A percentile compares a stretch with the other conserved stretches of the same genome.
These are phyloP conservation scores for Aspergillus sp. DNA, from an alignment of 2,329 filamentous ascomycete genomes.

Conservation along the genomic window DNA sequence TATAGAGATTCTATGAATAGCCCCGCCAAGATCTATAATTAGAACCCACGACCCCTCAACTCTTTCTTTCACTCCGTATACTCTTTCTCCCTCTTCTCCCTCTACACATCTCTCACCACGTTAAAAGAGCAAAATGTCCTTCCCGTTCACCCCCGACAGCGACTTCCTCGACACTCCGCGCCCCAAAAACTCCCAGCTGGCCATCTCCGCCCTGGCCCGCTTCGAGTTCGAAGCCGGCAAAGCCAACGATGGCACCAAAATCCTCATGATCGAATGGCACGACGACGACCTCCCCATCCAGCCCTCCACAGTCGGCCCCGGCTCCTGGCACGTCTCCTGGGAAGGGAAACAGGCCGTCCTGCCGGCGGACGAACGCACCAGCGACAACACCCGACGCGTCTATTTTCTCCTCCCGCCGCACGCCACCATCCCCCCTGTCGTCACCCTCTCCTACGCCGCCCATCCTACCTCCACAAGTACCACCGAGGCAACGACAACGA, in stretches of 20 bases:
- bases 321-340: conserved; percentile 78
- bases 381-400: conserved; percentile 58
- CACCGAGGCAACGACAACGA: background rate
- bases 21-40: conserved; percentile 8
- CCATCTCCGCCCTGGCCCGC: conserved; percentile 65
- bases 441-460: conserved; percentile 61
- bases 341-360: conserved; percentile 73
- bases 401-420: conserved; percentile 80
- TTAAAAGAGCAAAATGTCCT: conserved; percentile 11
- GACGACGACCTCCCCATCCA: conserved; percentile 53
- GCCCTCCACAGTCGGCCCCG: conserved; percentile 31
- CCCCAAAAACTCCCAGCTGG: conserved; percentile 27
- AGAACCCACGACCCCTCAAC: conserved; percentile 6
- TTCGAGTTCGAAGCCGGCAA: conserved; percentile 81
- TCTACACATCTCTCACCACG: conserved; percentile 9
- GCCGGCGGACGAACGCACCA: conserved; percentile 59
- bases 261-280: conserved; percentile 92
- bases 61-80: background rate
- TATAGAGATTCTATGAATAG: background rate
- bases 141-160: conserved; percentile 29
- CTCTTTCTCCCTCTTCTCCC: background rate
- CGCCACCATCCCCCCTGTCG: conserved; percentile 66
- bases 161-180: conserved; percentile 34
- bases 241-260: conserved; percentile 81
- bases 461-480: conserved; percentile 12